These are phyloP conservation scores for Chaetomium strumarium DNA, from an alignment of 2,329 filamentous ascomycete genomes.

Conservation along the genomic window DNA sequence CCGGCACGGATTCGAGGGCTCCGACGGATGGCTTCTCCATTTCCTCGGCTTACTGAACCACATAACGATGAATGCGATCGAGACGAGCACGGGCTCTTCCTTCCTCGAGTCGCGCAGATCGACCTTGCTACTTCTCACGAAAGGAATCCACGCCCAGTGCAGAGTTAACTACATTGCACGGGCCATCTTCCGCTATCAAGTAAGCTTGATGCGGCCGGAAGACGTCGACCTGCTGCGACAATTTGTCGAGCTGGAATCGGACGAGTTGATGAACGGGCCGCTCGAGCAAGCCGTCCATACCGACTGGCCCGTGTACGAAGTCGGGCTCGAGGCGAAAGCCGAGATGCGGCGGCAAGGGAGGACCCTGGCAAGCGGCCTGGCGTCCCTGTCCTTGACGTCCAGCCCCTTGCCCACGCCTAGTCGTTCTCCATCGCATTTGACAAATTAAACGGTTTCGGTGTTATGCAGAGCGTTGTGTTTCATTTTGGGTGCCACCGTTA, in stretches of 20 bases:
- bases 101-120: conserved; percentile 17
- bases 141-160: conserved; percentile 22
- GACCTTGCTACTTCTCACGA: conserved; percentile 21
- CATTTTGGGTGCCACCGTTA: not conserved
- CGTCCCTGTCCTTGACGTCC: conserved; percentile 11
- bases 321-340: conserved; percentile 16
- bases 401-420: not conserved
- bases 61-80: conserved; percentile 20
- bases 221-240: conserved; percentile 19
- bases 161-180: conserved; percentile 14
- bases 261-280: conserved; percentile 16
- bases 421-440: conserved; percentile 1
- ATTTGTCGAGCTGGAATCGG: conserved; percentile 17
- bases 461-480: not conserved
- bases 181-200: conserved; percentile 19
- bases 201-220: conserved; percentile 18
- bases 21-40: conserved; percentile 22
- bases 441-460: not conserved
- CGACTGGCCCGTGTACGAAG: conserved; percentile 21
- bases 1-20: conserved; percentile 28
- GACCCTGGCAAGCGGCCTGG: conserved; percentile 17
- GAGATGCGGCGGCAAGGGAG: conserved; percentile 11
- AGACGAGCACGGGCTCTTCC: conserved; percentile 9
- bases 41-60: conserved; percentile 20
- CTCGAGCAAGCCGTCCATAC: conserved; percentile 19